Percentiles rank a stretch among this genome's conserved stretches.
Conservation (phyloP, 1,139 yeast genomes). For the Blastobotrys ciferrii region DNA sequence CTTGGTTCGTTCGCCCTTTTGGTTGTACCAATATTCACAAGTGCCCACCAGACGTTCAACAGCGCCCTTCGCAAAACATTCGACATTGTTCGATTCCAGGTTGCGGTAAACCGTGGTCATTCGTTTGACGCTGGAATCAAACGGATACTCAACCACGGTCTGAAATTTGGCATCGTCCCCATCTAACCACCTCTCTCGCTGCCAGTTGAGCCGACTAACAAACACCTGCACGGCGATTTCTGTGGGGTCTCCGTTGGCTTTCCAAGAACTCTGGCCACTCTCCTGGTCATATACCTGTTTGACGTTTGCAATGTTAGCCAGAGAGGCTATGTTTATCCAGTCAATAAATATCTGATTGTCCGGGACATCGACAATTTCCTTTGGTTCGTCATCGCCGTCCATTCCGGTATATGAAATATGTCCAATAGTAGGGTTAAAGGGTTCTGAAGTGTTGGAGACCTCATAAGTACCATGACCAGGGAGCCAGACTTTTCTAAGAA, state of each 20-base stretch:
- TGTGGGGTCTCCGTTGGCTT: constrained; percentile 84
- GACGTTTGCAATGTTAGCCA: constrained; percentile 71
- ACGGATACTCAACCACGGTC: constrained; percentile 55
- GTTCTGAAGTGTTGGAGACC: constrained; percentile 61
- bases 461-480: constrained; percentile 70
- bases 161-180: constrained; percentile 24
- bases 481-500: constrained; percentile 69
- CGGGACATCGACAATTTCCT: constrained; percentile 49
- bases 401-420: constrained; percentile 39
- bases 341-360: constrained; percentile 36
- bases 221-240: constrained; percentile 81
- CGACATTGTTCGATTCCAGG: constrained; percentile 35
- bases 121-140: constrained; percentile 73
- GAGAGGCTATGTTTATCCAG: constrained; percentile 62
- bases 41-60: constrained; percentile 65
- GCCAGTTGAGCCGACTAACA: constrained; percentile 52
- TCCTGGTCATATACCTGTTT: constrained; percentile 42
- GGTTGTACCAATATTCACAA: constrained; percentile 56
- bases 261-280: constrained; percentile 49
- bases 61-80: constrained; percentile 71
- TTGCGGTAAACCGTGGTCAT: constrained; percentile 62
- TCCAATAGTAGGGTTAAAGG: constrained; percentile 73
- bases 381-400: constrained; percentile 43
- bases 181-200: constrained; percentile 46
- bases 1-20: constrained; percentile 22